phyloP scores from a whole-genome alignment of 2,329 filamentous ascomycete genomes.

The Colletotrichum higginsianum region DNA sequence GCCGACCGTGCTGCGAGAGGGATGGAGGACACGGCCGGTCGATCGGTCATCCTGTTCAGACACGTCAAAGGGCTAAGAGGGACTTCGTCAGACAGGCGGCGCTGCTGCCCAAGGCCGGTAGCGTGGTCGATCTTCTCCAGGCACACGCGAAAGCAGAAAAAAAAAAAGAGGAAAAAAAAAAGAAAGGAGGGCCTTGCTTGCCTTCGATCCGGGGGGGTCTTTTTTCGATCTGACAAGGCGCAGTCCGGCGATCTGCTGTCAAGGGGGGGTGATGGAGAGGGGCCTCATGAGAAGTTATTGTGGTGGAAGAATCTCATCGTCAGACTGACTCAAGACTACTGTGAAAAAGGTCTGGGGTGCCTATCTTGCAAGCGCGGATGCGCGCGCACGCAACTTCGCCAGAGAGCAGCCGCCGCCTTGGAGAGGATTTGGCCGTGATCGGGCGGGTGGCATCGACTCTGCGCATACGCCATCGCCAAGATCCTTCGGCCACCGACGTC shows the following conservation, averaged over 20 bases:
- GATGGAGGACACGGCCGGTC: conserved; percentile 12
- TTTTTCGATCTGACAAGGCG: conserved; percentile 27
- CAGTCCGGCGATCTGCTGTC: conserved; percentile 17
- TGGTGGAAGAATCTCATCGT: not conserved
- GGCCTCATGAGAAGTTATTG: not conserved
- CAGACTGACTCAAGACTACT: conserved; percentile 15
- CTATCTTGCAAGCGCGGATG: conserved; percentile 8
- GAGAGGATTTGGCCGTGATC: too few species aligned
- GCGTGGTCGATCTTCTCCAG: conserved; percentile 28
- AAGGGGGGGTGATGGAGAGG: not conserved
- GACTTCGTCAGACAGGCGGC: conserved; percentile 31
- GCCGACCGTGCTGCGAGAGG: not conserved
- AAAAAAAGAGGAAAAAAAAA: not conserved
- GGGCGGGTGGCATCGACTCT: too few species aligned
- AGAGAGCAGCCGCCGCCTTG: too few species aligned
- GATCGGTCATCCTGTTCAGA: conserved; percentile 14
- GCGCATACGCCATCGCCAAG: too few species aligned
- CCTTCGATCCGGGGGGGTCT: conserved; percentile 10
- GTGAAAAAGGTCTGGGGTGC: conserved; percentile 5
- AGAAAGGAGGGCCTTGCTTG: conserved; percentile 7
- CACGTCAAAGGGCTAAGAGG: conserved; percentile 12
- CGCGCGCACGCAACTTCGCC: not conserved
- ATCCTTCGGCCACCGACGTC: not conserved
- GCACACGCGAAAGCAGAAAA: conserved; percentile 1
- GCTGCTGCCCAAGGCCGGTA: conserved; percentile 28